Evolutionary conservation across 768 basidiomycete species (phyloP).

Genomic region (Xerocomellus intermedius): DNA sequence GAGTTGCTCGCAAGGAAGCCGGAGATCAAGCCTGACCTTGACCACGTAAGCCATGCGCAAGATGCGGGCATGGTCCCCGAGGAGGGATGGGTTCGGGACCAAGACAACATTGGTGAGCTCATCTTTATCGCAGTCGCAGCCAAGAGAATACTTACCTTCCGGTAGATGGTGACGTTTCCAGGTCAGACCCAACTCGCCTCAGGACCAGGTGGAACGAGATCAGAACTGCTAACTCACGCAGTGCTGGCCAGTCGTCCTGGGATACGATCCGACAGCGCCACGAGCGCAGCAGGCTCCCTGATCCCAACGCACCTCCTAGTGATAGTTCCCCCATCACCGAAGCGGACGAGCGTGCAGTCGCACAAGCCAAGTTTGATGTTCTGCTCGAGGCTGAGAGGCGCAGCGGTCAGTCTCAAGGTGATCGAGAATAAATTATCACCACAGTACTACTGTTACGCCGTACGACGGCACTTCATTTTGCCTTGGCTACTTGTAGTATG

Average conservation of each 20-base stretch:
- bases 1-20: conserved; percentile 23
- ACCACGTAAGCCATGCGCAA: conserved; percentile 1
- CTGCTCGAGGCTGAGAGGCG: conserved; percentile 58
- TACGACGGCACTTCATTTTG: background rate
- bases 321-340: conserved; percentile 10
- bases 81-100: conserved; percentile 16
- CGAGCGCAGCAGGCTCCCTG: conserved; percentile 34
- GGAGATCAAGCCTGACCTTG: conserved; percentile 7
- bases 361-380: conserved; percentile 59
- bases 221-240: conserved; percentile 49
- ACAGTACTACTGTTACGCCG: background rate
- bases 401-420: conserved; percentile 25
- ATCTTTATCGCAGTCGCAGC: background rate
- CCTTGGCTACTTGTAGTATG: conserved; percentile 1
- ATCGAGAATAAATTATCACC: conserved; percentile 1
- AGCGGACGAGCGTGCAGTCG: conserved; percentile 37
- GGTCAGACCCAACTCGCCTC: conserved; percentile 9
- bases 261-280: conserved; percentile 63
- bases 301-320: conserved; percentile 5
- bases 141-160: background rate
- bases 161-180: conserved; percentile 6
- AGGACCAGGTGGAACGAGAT: conserved; percentile 65
- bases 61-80: conserved; percentile 10
- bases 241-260: conserved; percentile 55
- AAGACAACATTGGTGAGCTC: conserved; percentile 13